phyloP scores from a whole-genome alignment of 2,329 filamentous ascomycete species.

The Diaporthe eres region DNA sequence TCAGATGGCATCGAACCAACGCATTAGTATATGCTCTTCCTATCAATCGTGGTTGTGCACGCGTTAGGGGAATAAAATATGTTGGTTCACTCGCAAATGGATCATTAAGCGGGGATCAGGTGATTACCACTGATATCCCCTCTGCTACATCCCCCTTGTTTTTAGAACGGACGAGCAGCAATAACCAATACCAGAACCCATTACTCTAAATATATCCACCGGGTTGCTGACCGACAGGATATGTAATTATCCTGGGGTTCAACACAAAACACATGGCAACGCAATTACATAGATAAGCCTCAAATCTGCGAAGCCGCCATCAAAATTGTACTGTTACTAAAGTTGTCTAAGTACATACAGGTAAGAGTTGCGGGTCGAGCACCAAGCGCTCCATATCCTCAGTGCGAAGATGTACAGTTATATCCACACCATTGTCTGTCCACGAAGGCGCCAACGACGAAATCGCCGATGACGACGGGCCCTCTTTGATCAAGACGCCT shows the following conservation, averaged over 20 bases:
- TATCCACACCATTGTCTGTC: background rate
- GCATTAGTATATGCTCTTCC: background rate
- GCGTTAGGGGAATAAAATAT: background rate
- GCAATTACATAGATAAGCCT: background rate
- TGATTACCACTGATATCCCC: background rate
- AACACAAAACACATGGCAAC: background rate
- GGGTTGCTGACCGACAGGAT: no score
- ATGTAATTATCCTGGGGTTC: background rate
- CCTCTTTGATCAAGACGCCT: background rate
- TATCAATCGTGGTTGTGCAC: background rate
- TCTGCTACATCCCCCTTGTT: background rate
- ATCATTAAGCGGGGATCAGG: background rate
- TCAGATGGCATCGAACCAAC: background rate
- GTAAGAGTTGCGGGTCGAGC: background rate
- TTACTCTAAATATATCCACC: no score
- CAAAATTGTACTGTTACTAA: background rate
- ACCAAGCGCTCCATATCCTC: conserved; percentile 4
- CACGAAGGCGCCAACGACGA: background rate
- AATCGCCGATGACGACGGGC: background rate
- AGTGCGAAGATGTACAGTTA: background rate
- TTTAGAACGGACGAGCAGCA: background rate
- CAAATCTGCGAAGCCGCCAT: background rate
- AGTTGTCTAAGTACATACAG: background rate
- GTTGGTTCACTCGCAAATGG: background rate
- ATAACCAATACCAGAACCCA: no score